A percentile compares a stretch with the other conserved stretches of the same genome.
Evolutionary conservation across 2,329 filamentous ascomycete species (phyloP).

Genomic region (Xylariales sp.): DNA sequence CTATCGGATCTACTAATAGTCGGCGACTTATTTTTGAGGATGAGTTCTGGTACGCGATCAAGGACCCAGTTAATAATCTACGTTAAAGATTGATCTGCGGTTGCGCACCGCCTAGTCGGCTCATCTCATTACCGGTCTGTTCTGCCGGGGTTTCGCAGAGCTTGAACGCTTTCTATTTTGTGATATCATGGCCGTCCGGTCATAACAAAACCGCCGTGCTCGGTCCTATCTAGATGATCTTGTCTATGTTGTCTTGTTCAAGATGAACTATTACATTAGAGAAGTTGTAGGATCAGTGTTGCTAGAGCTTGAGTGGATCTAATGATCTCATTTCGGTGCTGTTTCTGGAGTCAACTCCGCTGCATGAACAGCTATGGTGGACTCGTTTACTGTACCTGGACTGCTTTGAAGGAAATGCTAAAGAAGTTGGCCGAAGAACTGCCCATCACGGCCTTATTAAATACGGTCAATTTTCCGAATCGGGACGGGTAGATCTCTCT

Average conservation of each 20-base stretch:
- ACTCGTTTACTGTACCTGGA: no score
- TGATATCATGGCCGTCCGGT: constrained; percentile 29
- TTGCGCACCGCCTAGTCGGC: constrained; percentile 1
- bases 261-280: background rate
- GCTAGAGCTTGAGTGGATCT: background rate
- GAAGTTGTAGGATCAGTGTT: background rate
- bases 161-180: constrained; percentile 2
- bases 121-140: background rate
- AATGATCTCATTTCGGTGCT: constrained; percentile 10
- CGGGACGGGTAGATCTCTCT: constrained; percentile 4
- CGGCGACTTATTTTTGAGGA: background rate
- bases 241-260: background rate
- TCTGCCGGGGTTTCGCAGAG: constrained; percentile 15
- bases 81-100: constrained; percentile 12
- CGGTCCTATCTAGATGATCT: background rate
- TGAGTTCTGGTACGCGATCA: no score
- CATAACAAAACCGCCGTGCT: background rate
- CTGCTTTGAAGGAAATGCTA: background rate
- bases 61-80: no score
- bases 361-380: background rate
- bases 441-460: background rate
- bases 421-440: background rate
- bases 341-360: constrained; percentile 14
- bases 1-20: constrained; percentile 1
- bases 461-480: background rate